Evolutionary conservation across 2,329 filamentous ascomycete genomes (phyloP).

Genomic region (Exophiala viscosa): DNA sequence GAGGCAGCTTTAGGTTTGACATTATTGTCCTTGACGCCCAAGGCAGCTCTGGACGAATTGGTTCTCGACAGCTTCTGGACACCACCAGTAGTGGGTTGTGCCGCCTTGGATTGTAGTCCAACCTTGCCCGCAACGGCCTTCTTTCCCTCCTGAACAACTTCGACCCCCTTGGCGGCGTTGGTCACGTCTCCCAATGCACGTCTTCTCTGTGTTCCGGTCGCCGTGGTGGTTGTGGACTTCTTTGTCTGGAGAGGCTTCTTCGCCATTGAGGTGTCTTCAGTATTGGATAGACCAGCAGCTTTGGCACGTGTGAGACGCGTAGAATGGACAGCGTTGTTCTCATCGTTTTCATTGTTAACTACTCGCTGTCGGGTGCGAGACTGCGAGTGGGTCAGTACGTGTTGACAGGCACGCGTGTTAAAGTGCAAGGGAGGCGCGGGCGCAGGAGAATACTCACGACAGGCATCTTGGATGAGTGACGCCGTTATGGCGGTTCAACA

Average conservation of each 20-base stretch:
- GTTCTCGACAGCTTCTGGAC: conserved; percentile 67
- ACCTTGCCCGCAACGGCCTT: conserved; percentile 63
- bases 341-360: conserved; percentile 89
- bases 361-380: conserved; percentile 70
- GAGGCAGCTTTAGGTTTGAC: conserved; percentile 57
- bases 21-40: conserved; percentile 61
- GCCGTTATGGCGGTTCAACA: conserved; percentile 14
- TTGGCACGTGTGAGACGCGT: conserved; percentile 92
- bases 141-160: conserved; percentile 66
- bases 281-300: conserved; percentile 62
- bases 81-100: conserved; percentile 66
- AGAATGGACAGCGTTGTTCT: conserved; percentile 65
- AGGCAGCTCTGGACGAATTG: conserved; percentile 59
- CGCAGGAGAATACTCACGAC: conserved; percentile 19
- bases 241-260: conserved; percentile 68
- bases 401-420: conserved; percentile 16
- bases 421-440: background rate
- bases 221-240: conserved; percentile 55
- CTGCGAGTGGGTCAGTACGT: conserved; percentile 49
- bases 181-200: conserved; percentile 89
- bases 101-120: conserved; percentile 73
- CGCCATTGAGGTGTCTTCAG: conserved; percentile 55
- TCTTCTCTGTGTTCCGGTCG: conserved; percentile 59
- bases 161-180: conserved; percentile 74
- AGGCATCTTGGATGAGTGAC: conserved; percentile 26